A percentile compares a stretch with the other conserved stretches of the same genome.
phyloP scores from a whole-genome alignment of 345 rosid species.

The Mercurialis annua region DNA sequence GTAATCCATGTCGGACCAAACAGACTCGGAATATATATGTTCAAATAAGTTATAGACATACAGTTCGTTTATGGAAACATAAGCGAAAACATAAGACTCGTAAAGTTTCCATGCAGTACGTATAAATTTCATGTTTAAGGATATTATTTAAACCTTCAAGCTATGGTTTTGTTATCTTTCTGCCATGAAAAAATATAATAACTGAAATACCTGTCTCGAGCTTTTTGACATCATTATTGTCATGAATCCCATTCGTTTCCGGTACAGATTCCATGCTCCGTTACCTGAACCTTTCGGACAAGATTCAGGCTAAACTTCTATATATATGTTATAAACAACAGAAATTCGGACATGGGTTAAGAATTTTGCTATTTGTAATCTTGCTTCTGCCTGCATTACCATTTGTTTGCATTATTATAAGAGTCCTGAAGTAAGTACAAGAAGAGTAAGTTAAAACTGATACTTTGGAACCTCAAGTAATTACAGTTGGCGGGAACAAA shows the following conservation, averaged over 20 bases:
- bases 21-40: no score
- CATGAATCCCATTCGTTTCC: neutral
- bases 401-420: neutral
- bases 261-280: neutral
- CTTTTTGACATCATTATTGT: neutral
- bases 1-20: no score
- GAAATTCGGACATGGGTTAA: neutral
- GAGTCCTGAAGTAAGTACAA: neutral
- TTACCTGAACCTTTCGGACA: neutral
- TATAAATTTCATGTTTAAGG: no score
- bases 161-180: no score
- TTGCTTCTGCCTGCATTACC: neutral
- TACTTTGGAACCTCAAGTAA: conserved; percentile 6
- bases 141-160: no score
- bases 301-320: neutral
- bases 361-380: neutral
- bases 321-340: neutral
- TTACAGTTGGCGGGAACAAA: neutral
- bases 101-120: no score
- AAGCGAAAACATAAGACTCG: no score
- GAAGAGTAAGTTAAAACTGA: neutral
- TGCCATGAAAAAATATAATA: conserved; percentile 17
- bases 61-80: no score
- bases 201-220: conserved; percentile 16
- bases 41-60: no score